Base-by-base conservation (phyloP, 371 early-diverging fungal species). In the Coemansia sp. region DNA sequence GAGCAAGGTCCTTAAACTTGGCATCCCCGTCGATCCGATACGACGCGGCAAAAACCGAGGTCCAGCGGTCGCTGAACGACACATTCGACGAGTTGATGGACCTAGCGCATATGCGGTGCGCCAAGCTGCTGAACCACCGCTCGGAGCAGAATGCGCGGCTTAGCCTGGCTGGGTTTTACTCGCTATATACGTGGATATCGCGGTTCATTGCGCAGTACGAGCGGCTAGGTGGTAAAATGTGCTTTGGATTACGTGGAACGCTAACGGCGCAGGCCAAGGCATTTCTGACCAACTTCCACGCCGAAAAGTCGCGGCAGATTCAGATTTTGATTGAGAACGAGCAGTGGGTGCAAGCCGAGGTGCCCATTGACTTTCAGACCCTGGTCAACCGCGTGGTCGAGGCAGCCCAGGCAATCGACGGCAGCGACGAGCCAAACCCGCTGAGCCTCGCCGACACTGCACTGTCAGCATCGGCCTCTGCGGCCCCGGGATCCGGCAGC, bases 311-410 rank as follows among this genome's bases (percentile, higher is more conserved):
- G 30, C 92, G 88, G 49, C 95, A 97, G 76, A 81, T 92, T 31
- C 85, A 89, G 3, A 79, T 90, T n/a, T 75, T 95, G 11, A 86
- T 97, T 45, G 98, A 95, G 59, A 93, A 91, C 65, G 98, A 97
- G 70, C 94, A 94, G 76, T 97, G 98, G 98, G 82, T 84, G 14
- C 91, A 90, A 52, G 88, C 92, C 9, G 93, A 91, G 54, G 92
- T 97, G 8, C 94, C 97, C 0, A 79, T 87, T 39, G 95, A 96
- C 57, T 96, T 94, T 57, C 97, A 97, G 72, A 75, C 81, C 20
- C 90, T 94, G 52, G 88, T 89, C 9, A 86, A 93, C 50, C 80
- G 82, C 49, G 82, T 95, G n/a, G 81, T 89, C 33, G 81, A 83
- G 5, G 81, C 83, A 5, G 78, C 75, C 2, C 38, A 31, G 7